Evolutionary conservation across 306 rosid species (phyloP), one percentile per base, ranked within the genome.

Genomic region (Senna siamea): DNA sequence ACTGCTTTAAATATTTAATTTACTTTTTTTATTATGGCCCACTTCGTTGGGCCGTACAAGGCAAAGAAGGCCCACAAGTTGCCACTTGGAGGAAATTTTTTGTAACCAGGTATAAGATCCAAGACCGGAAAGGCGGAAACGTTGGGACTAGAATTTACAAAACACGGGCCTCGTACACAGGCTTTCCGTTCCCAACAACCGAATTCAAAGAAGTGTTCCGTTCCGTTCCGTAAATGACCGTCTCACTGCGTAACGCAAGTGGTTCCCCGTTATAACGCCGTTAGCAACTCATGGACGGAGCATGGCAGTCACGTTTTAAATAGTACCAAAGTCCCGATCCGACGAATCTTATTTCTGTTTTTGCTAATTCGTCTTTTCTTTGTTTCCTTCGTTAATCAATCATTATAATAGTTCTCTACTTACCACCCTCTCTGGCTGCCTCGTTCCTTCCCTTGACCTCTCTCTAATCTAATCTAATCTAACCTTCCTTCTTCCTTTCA

Each of bases 251-350:
- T 40, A n/a, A 46, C 22, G 14, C 0, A 5, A 30, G 22, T 8
- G 43, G 30, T 1, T 1, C 9, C 13, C 67, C 67, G 53, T 64
- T 13, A 64, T 61, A 18, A 61, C 48, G 67, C n/a, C 41, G 71
- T 66, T 66, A 66, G 40, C n/a, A n/a, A n/a, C n/a, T n/a, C n/a
- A n/a, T n/a, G n/a, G 56, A 66, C 56, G 56, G 70, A 64, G 37
- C 52, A 64, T 14, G 70, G 5, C 20, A 12, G n/a, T 20, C 52
- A 64, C 70, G 70, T 64, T 41, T 22, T 12, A 0, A 9, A 37
- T 37, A n/a, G n/a, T n/a, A n/a, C n/a, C n/a, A n/a, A n/a, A n/a
- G n/a, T 60, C 46, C 11, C 34, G 28, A 41, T 59, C 53, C 32
- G 34, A 15, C 9, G 4, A 14, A 46, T 14, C 38, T 57, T 0